A percentile compares a stretch with the other conserved stretches of the same genome.
Conservation (phyloP, 495 filamentous ascomycete species). For the Penicillium malachiteum region DNA sequence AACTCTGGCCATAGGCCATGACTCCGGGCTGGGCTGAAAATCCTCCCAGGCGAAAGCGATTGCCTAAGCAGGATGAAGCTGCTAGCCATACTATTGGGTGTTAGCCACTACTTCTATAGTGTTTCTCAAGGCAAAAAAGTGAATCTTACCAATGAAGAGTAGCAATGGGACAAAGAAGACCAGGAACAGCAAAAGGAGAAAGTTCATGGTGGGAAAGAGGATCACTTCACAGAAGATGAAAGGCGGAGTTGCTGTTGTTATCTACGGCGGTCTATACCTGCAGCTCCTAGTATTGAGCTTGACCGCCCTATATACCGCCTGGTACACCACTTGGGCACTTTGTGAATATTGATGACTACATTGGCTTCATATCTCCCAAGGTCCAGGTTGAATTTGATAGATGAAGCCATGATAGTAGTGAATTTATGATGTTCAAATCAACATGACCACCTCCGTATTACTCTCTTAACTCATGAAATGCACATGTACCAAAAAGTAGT, state of each 20-base stretch:
- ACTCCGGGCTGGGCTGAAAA: constrained; percentile 35
- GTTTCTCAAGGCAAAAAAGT: background rate
- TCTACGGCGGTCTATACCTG: too few species aligned
- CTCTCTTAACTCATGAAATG: too few species aligned
- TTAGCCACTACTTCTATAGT: constrained; percentile 16
- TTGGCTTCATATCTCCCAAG: too few species aligned
- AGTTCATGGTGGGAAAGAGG: constrained; percentile 40
- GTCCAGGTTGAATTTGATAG: too few species aligned
- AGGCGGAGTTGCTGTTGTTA: background rate
- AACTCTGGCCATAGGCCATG: constrained; percentile 52
- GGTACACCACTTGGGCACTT: too few species aligned
- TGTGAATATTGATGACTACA: too few species aligned
- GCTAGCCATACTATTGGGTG: constrained; percentile 50
- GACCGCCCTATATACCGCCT: too few species aligned
- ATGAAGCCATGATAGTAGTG: too few species aligned
- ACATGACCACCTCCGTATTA: too few species aligned
- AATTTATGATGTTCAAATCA: too few species aligned
- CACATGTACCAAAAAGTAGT: too few species aligned
- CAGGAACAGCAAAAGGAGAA: constrained; percentile 48
- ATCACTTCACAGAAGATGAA: background rate
- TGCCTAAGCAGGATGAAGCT: constrained; percentile 59
- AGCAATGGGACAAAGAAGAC: constrained; percentile 50
- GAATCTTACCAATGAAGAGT: constrained; percentile 46
- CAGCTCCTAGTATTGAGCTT: too few species aligned
- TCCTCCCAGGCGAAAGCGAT: constrained; percentile 44